Base-by-base conservation (phyloP, 2,329 filamentous ascomycete species). In the Ceratocystis harringtonii region DNA sequence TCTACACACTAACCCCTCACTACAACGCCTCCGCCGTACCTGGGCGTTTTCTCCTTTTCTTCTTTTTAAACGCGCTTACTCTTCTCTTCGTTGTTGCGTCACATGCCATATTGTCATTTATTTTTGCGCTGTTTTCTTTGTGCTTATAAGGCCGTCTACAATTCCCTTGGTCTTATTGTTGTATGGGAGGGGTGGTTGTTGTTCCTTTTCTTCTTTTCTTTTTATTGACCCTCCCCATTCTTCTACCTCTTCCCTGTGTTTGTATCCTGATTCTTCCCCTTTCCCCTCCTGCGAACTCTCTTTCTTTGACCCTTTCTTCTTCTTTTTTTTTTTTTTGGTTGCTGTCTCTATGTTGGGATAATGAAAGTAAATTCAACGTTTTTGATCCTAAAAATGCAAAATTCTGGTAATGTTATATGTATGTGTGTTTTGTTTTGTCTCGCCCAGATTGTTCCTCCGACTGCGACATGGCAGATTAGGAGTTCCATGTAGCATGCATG, bases 31-130 rank as follows among this genome's bases (percentile, higher is more conserved):
- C 25, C 32, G 28, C 52, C 10, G 10, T 4, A 41, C 12, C 8
- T 58, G 52, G 28, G 28, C 6, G 8, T 32, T 30, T 41, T 36
- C 2, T n/a, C 15, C 12, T 55, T 25, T 25, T 25, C 22, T 25
- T 25, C 2, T 12, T 57, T 58, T 58, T 19, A 58, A 32, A 58
- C 52, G 32, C 52, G 10, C 52, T 30, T 58, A 17, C 52, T 32
- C 52, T 58, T 58, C 52, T 36, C 28, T 61, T 61, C 36, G 41
- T 61, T 61, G 32, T 15, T 61, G 52, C 52, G 52, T 58, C 52
- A 58, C 52, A 58, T 32, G 52, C n/a, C 5, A 32, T 15, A 50
- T 22, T 5, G 22, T 36, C 5, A 22, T 12, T 52, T 25, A 25
- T 61, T 61, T 61, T 30, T 65, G 44, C 32, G n/a, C 25, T 22